Conservation (phyloP, 2,329 filamentous ascomycete genomes). For the Albifimbria verrucaria region DNA sequence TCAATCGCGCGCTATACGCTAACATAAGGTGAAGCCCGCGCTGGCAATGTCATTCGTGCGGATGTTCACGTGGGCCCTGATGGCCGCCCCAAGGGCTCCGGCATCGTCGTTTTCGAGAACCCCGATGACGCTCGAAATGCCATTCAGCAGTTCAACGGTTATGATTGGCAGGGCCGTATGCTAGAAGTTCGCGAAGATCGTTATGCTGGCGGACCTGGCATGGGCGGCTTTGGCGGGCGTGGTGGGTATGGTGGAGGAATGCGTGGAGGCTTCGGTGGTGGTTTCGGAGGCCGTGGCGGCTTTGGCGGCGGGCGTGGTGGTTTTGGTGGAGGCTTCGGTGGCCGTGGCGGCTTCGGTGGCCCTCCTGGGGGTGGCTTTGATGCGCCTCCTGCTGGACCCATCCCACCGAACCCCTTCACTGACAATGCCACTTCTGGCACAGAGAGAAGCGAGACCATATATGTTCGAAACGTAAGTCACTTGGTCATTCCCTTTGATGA, state of each 20-base stretch:
- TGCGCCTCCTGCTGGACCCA: slow-evolving; percentile 42
- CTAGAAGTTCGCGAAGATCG: slow-evolving; percentile 96
- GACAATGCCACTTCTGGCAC: slow-evolving; percentile 86
- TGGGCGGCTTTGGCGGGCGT: slow-evolving; percentile 69
- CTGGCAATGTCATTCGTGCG: slow-evolving; percentile 83
- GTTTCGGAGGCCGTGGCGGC: slow-evolving; percentile 52
- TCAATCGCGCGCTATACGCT: slow-evolving; percentile 4
- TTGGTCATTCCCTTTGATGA: not conserved
- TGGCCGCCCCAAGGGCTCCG: slow-evolving; percentile 91
- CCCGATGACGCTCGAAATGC: slow-evolving; percentile 93
- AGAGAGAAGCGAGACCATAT: slow-evolving; percentile 81
- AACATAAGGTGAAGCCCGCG: slow-evolving; percentile 37
- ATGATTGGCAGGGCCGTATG: slow-evolving; percentile 93
- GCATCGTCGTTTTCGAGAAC: slow-evolving; percentile 94
- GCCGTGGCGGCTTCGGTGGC: slow-evolving; percentile 37
- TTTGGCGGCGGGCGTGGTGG: slow-evolving; percentile 48
- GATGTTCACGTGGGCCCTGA: slow-evolving; percentile 92
- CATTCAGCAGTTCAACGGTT: slow-evolving; percentile 96
- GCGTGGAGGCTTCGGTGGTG: slow-evolving; percentile 58
- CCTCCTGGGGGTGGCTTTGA: slow-evolving; percentile 41
- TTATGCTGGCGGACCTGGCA: slow-evolving; percentile 68
- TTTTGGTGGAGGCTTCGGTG: slow-evolving; percentile 39
- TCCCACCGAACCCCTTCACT: slow-evolving; percentile 84
- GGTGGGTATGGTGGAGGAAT: slow-evolving; percentile 55
- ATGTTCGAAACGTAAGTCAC: slow-evolving; percentile 87